phyloP scores from a whole-genome alignment of 192 early-diverging fungal genomes.

The Backusella sp. region DNA sequence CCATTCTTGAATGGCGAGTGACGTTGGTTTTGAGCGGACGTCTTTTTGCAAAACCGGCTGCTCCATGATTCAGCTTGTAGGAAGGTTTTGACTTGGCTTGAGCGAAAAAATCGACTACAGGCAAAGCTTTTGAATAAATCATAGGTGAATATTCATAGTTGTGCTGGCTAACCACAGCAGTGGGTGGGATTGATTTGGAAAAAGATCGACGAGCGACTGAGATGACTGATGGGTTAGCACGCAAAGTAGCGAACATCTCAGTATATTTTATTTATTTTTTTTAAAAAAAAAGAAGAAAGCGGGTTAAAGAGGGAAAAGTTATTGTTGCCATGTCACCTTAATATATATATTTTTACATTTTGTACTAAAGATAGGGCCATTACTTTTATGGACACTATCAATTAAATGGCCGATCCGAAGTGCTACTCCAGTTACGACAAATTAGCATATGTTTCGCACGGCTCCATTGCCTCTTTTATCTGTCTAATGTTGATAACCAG shows the following conservation, averaged over 20 bases:
- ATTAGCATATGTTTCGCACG: neutral
- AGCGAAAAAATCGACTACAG: constrained; percentile 32
- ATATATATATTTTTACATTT: neutral
- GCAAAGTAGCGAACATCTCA: constrained; percentile 5
- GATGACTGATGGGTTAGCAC: constrained; percentile 8
- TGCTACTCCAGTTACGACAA: neutral
- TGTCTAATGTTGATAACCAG: neutral
- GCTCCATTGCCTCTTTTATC: neutral
- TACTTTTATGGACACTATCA: neutral
- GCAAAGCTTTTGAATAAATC: constrained; percentile 8
- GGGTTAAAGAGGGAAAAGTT: constrained; percentile 2
- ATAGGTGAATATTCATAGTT: neutral
- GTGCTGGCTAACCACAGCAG: constrained; percentile 3
- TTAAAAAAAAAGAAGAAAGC: neutral
- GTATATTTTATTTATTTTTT: neutral
- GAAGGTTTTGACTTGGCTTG: constrained; percentile 36
- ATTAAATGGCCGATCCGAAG: constrained; percentile 3
- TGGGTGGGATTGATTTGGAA: neutral
- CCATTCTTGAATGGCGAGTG: constrained; percentile 50
- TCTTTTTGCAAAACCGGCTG: constrained; percentile 51
- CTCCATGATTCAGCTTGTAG: constrained; percentile 46
- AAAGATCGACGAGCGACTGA: neutral
- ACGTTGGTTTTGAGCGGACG: constrained; percentile 32
- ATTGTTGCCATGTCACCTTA: neutral
- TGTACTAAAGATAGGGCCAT: neutral